phyloP scores from a whole-genome alignment of 345 rosid genomes.

The Eutrema heterophyllum region DNA sequence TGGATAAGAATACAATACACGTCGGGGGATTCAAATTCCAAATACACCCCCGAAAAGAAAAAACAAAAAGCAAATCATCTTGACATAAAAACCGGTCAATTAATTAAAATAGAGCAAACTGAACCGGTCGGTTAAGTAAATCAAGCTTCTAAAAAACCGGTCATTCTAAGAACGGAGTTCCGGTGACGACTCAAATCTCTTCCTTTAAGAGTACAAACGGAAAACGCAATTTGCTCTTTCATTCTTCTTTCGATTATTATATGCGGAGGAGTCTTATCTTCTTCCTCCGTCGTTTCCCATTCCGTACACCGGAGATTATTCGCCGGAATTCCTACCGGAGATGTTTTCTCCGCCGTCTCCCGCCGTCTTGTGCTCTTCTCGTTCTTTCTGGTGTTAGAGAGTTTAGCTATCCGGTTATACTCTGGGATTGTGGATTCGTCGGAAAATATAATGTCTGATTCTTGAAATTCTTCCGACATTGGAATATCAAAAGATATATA shows the following conservation, averaged over 20 bases:
- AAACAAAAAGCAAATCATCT: background rate
- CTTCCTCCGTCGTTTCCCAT: conserved; percentile 23
- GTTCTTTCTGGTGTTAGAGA: background rate
- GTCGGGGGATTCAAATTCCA: background rate
- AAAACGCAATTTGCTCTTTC: conserved; percentile 61
- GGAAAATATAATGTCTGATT: conserved; percentile 49
- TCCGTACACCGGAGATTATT: background rate
- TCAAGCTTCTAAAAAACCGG: conserved; percentile 78
- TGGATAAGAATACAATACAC: background rate
- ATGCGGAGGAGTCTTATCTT: conserved; percentile 51
- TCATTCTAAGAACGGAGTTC: conserved; percentile 71
- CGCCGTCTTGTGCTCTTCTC: background rate
- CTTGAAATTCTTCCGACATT: conserved; percentile 51
- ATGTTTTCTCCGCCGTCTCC: conserved; percentile 17
- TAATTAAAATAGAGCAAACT: conserved; percentile 5
- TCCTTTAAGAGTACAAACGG: conserved; percentile 66
- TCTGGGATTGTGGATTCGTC: conserved; percentile 11
- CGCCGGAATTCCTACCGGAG: conserved; percentile 35
- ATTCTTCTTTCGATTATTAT: conserved; percentile 47
- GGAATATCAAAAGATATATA: background rate
- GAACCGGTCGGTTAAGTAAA: conserved; percentile 18
- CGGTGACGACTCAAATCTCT: conserved; percentile 68
- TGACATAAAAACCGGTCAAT: conserved; percentile 5
- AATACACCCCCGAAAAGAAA: background rate
- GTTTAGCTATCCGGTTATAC: background rate